These are phyloP conservation scores for Globisporangium radiosum DNA, from an alignment of 352 stramenopile species.

Conservation along the genomic window DNA sequence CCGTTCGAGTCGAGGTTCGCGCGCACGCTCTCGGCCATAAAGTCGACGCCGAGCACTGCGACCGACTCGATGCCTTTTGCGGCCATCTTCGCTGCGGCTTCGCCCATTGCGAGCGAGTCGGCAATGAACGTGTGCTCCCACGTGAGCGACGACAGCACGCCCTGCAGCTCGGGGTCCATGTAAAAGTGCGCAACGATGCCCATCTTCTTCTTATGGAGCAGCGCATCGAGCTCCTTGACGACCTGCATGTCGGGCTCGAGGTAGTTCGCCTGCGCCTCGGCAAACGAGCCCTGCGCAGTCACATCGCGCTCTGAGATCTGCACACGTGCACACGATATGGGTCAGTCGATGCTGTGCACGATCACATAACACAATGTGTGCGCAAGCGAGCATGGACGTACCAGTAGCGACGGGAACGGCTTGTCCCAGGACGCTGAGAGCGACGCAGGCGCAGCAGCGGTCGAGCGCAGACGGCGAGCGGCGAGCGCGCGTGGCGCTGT, in stretches of 20 bases:
- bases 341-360: neutral
- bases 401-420: constrained; percentile 73
- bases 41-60: constrained; percentile 95
- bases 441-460: constrained; percentile 43
- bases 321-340: neutral
- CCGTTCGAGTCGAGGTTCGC: constrained; percentile 92
- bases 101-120: constrained; percentile 97
- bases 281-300: constrained; percentile 83
- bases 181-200: constrained; percentile 97
- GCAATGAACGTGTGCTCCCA: constrained; percentile 93
- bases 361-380: neutral
- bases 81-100: constrained; percentile 94
- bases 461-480: constrained; percentile 17
- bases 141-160: constrained; percentile 71
- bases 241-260: constrained; percentile 77
- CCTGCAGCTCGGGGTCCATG: constrained; percentile 97
- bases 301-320: constrained; percentile 73
- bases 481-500: constrained; percentile 2
- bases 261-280: constrained; percentile 84
- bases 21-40: constrained; percentile 96
- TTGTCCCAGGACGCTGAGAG: constrained; percentile 66
- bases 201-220: constrained; percentile 90
- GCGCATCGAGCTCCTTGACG: constrained; percentile 82
- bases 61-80: constrained; percentile 85
- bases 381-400: constrained; percentile 18